These are phyloP conservation scores for Claviceps maximensis DNA, from an alignment of 2,329 filamentous ascomycete genomes.

Conservation along the genomic window DNA sequence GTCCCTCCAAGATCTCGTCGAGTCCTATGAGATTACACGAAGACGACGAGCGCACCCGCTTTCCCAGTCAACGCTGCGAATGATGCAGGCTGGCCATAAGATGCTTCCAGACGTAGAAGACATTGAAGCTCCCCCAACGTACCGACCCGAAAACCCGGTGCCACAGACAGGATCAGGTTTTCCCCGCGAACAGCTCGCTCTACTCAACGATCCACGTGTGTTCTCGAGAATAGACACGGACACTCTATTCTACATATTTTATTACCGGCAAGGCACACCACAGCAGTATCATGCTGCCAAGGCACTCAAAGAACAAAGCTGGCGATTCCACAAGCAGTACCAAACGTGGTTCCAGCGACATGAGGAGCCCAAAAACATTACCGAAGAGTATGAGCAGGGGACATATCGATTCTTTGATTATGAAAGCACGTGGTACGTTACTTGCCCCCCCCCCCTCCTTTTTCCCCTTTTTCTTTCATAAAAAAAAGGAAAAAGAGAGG, in stretches of 20 bases:
- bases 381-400: conserved; percentile 95
- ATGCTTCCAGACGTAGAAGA: conserved; percentile 65
- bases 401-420: conserved; percentile 99
- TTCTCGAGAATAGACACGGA: conserved; percentile 89
- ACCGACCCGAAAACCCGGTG: conserved; percentile 71
- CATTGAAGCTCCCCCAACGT: conserved; percentile 68
- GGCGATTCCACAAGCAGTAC: conserved; percentile 99
- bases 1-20: conserved; percentile 76
- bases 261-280: conserved; percentile 93
- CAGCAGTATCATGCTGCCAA: conserved; percentile 94
- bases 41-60: conserved; percentile 48
- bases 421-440: conserved; percentile 88
- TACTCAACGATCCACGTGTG: conserved; percentile 81
- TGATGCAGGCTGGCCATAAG: conserved; percentile 63
- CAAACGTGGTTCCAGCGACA: conserved; percentile 99
- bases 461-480: background rate
- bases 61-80: conserved; percentile 54
- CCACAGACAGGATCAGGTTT: conserved; percentile 67
- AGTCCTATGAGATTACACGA: conserved; percentile 78
- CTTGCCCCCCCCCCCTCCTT: background rate
- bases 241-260: conserved; percentile 96
- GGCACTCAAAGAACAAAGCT: conserved; percentile 95
- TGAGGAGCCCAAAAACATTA: conserved; percentile 96
- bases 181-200: conserved; percentile 79
- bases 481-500: too few species aligned